Percentiles rank a stretch among this genome's conserved stretches.
These are phyloP conservation scores for Solanum clarkiae DNA, from an alignment of 257 asterid species.

Conservation along the genomic window DNA sequence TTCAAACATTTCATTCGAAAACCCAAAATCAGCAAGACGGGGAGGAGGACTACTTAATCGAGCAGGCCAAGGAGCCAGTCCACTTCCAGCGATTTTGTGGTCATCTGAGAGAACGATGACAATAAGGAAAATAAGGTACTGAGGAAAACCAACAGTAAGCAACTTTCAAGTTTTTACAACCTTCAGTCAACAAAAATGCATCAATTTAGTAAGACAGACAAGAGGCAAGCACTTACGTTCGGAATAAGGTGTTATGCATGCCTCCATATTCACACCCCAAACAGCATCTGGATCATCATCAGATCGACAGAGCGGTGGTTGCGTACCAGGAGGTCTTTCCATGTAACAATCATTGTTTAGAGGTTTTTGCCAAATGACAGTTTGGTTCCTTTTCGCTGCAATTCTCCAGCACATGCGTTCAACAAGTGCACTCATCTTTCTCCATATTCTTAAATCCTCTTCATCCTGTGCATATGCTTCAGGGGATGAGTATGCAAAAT, in stretches of 20 bases:
- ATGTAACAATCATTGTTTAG: slow-evolving; percentile 65
- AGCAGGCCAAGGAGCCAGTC: slow-evolving; percentile 94
- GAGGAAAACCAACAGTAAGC: neutral
- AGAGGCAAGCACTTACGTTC: slow-evolving; percentile 51
- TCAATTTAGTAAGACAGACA: neutral
- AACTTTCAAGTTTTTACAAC: neutral
- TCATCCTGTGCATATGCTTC: slow-evolving; percentile 96
- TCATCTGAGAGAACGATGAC: slow-evolving; percentile 44
- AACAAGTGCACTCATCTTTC: slow-evolving; percentile 71
- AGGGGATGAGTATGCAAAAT: slow-evolving; percentile 90
- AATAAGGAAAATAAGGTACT: neutral
- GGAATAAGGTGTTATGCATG: slow-evolving; percentile 85
- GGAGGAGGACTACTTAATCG: slow-evolving; percentile 81
- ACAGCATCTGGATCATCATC: slow-evolving; percentile 88
- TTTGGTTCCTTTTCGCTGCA: slow-evolving; percentile 69
- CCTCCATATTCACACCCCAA: slow-evolving; percentile 75
- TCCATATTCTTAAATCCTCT: slow-evolving; percentile 85
- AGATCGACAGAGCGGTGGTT: slow-evolving; percentile 85
- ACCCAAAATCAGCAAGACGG: slow-evolving; percentile 93
- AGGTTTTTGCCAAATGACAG: slow-evolving; percentile 91
- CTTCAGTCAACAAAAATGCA: neutral
- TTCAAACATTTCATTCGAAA: slow-evolving; percentile 70
- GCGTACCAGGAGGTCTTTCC: slow-evolving; percentile 63
- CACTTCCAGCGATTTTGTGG: slow-evolving; percentile 71
- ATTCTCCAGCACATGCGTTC: slow-evolving; percentile 94